Conservation (phyloP, 2,329 filamentous ascomycete genomes). For the Aspergillus pseudoterreus region DNA sequence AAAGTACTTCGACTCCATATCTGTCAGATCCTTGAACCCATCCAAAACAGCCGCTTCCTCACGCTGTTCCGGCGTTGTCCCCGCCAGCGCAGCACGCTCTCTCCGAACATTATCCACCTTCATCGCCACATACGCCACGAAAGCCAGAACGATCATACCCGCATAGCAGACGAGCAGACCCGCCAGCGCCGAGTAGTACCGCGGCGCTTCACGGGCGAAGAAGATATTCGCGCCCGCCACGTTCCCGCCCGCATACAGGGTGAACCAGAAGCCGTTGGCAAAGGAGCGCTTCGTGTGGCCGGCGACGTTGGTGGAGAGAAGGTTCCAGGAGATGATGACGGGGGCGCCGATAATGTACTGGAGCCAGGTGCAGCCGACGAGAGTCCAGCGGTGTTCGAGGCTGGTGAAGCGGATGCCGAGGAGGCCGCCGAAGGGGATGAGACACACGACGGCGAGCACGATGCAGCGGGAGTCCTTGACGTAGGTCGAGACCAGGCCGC, state of each 20-base stretch:
- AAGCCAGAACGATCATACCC: conserved; percentile 36
- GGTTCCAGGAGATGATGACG: conserved; percentile 51
- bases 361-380: conserved; percentile 54
- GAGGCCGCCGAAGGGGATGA: conserved; percentile 43
- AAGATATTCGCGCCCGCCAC: conserved; percentile 49
- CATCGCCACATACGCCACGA: conserved; percentile 22
- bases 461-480: conserved; percentile 40
- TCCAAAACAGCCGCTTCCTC: conserved; percentile 23
- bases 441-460: conserved; percentile 25
- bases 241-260: conserved; percentile 47
- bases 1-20: conserved; percentile 34
- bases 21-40: conserved; percentile 36
- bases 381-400: conserved; percentile 45
- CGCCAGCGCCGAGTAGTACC: conserved; percentile 45
- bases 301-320: conserved; percentile 45
- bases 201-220: conserved; percentile 41
- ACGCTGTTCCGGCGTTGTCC: neutral
- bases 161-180: conserved; percentile 44
- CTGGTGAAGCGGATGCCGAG: conserved; percentile 49
- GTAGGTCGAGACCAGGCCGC: conserved; percentile 44
- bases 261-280: conserved; percentile 50
- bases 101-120: conserved; percentile 23
- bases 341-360: conserved; percentile 50
- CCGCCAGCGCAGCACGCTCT: conserved; percentile 6
- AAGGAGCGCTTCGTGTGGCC: conserved; percentile 52